Percentiles rank a stretch among this genome's conserved stretches.
phyloP scores from a whole-genome alignment of 768 basidiomycete species.

The Boletus vermiculosoides region DNA sequence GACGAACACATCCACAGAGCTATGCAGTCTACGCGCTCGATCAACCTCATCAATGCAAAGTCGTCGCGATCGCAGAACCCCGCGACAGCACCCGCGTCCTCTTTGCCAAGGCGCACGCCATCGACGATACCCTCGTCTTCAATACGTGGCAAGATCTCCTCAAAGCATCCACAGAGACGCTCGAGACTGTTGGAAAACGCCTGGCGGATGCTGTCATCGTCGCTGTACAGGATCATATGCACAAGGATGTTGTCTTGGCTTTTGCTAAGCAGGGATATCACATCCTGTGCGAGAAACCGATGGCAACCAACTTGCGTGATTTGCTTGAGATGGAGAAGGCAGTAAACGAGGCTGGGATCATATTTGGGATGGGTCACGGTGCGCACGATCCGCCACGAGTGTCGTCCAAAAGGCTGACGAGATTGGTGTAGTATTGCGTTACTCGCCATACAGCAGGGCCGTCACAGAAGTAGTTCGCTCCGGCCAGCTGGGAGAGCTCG shows the following conservation, averaged over 20 bases:
- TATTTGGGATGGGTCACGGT: slow-evolving; percentile 92
- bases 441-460: slow-evolving; percentile 78
- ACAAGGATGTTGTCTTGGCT: slow-evolving; percentile 67
- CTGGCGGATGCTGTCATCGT: slow-evolving; percentile 83
- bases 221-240: slow-evolving; percentile 79
- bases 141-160: slow-evolving; percentile 68
- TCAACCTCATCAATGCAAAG: slow-evolving; percentile 62
- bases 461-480: slow-evolving; percentile 70
- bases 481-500: slow-evolving; percentile 67
- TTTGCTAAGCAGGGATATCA: slow-evolving; percentile 84
- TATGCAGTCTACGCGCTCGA: slow-evolving; percentile 64
- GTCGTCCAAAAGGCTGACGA: neutral
- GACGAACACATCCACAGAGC: slow-evolving; percentile 36
- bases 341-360: slow-evolving; percentile 62
- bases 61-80: slow-evolving; percentile 86
- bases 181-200: slow-evolving; percentile 60
- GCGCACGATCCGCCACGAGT: slow-evolving; percentile 9
- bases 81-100: slow-evolving; percentile 59
- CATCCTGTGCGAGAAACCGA: slow-evolving; percentile 91
- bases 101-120: slow-evolving; percentile 54
- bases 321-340: slow-evolving; percentile 74
- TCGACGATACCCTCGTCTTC: slow-evolving; percentile 73
- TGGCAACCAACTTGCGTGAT: slow-evolving; percentile 74
- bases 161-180: slow-evolving; percentile 63
- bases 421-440: slow-evolving; percentile 64